Evolutionary conservation across 257 asterid genomes (phyloP).

Genomic region (Apocynum venetum): DNA sequence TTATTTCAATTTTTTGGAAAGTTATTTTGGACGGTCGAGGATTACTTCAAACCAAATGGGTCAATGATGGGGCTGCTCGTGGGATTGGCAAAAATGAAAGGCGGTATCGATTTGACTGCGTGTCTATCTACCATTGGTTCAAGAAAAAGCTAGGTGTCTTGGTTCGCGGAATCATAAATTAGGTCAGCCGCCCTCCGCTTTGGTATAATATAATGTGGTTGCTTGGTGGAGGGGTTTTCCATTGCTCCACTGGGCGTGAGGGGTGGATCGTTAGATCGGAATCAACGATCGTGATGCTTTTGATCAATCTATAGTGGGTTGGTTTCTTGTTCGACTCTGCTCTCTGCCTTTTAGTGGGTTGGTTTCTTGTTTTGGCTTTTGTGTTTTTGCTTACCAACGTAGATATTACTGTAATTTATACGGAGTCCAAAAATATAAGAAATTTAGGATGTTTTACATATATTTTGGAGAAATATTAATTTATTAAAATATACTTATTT

Average conservation of each 20-base stretch:
- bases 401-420: too few relatives aligned
- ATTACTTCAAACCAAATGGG: conserved; percentile 18
- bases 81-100: conserved; percentile 8
- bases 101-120: conserved; percentile 9
- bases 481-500: too few relatives aligned
- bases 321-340: not conserved
- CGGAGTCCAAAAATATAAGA: too few relatives aligned
- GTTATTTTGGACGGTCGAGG: conserved; percentile 30
- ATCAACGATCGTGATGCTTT: conserved; percentile 17
- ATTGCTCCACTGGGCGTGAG: conserved; percentile 27
- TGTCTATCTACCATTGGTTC: conserved; percentile 14
- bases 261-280: conserved; percentile 21
- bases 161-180: conserved; percentile 33
- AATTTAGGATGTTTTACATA: too few relatives aligned
- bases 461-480: too few relatives aligned
- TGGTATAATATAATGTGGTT: conserved; percentile 22
- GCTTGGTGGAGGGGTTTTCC: conserved; percentile 50
- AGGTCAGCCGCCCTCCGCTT: conserved; percentile 42
- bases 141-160: conserved; percentile 24
- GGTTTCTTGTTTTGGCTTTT: not conserved
- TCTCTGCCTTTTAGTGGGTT: conserved; percentile 1
- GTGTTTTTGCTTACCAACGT: too few relatives aligned
- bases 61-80: conserved; percentile 19
- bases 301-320: conserved; percentile 5
- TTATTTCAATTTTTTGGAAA: conserved; percentile 19